Conservation (phyloP, 257 asterid genomes). For the Forsythia suspensa region DNA sequence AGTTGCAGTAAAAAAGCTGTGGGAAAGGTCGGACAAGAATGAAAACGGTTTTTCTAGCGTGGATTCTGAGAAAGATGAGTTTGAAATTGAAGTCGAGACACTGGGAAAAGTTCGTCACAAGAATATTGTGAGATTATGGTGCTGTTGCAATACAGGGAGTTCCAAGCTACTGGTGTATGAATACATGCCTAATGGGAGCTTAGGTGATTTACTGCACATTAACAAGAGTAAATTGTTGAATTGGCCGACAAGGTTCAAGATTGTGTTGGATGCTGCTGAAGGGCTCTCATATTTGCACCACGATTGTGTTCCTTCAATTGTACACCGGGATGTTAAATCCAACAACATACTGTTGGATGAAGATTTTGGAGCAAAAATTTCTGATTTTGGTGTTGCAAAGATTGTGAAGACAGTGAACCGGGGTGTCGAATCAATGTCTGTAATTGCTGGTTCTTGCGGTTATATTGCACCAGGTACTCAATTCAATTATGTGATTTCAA, state of each 20-base stretch:
- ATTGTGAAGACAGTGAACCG: conserved; percentile 32
- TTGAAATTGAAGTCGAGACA: conserved; percentile 70
- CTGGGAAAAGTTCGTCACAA: conserved; percentile 83
- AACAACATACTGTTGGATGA: conserved; percentile 66
- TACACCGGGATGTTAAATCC: conserved; percentile 84
- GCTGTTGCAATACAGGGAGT: conserved; percentile 57
- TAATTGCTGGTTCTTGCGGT: conserved; percentile 80
- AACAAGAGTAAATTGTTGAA: conserved; percentile 42
- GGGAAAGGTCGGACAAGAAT: conserved; percentile 32
- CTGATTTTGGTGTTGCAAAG: conserved; percentile 90
- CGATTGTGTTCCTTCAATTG: conserved; percentile 81
- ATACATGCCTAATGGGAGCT: conserved; percentile 83
- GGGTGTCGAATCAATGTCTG: conserved; percentile 66
- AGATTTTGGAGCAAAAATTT: conserved; percentile 66
- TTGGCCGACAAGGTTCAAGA: conserved; percentile 67
- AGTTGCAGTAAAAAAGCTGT: conserved; percentile 78
- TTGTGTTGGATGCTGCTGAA: conserved; percentile 79
- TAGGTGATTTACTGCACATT: conserved; percentile 73
- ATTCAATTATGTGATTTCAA: neutral
- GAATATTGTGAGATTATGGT: conserved; percentile 73
- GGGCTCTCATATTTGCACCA: conserved; percentile 89
- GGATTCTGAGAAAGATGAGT: conserved; percentile 43
- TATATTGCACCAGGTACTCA: conserved; percentile 92
- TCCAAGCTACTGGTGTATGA: conserved; percentile 77
- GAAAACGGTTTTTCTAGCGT: conserved; percentile 17